A percentile compares a stretch with the other conserved stretches of the same genome.
These are phyloP conservation scores for Grosmannia serpens DNA, from an alignment of 2,329 filamentous ascomycete genomes.

Conservation along the genomic window DNA sequence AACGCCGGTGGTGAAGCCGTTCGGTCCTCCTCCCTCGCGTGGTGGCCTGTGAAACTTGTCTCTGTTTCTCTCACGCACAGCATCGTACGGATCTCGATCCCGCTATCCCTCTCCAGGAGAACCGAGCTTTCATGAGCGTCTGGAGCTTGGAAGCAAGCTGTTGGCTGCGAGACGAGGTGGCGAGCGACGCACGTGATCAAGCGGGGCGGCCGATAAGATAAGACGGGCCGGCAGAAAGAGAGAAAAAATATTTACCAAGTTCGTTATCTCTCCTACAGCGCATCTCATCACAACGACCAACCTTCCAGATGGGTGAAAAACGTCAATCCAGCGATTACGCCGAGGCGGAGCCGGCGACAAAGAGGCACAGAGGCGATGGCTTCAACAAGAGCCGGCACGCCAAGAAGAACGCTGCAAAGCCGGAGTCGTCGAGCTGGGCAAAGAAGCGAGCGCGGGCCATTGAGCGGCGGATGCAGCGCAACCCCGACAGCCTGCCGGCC, in stretches of 20 bases:
- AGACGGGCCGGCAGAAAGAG: background rate
- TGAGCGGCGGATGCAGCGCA: slow-evolving; percentile 50
- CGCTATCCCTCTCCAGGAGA: background rate
- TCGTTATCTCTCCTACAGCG: background rate
- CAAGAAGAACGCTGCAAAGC: slow-evolving; percentile 31
- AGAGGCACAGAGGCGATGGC: slow-evolving; percentile 10
- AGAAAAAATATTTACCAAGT: background rate
- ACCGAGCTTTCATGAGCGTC: background rate
- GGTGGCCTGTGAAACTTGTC: background rate
- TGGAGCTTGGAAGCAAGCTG: background rate
- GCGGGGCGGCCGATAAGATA: background rate
- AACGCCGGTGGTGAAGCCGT: background rate
- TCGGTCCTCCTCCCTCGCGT: background rate
- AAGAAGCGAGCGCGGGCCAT: slow-evolving; percentile 64
- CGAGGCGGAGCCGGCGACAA: slow-evolving; percentile 7
- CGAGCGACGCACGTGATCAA: background rate
- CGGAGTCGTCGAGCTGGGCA: slow-evolving; percentile 44
- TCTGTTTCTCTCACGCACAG: background rate
- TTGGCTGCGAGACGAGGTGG: background rate
- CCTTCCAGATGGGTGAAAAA: slow-evolving; percentile 18
- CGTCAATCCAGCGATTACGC: slow-evolving; percentile 17
- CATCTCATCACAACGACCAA: background rate
- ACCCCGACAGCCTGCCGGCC: slow-evolving; percentile 49
- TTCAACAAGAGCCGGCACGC: background rate
- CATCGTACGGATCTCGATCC: background rate